A percentile compares a stretch with the other conserved stretches of the same genome.
Evolutionary conservation across 148 eudicot genomes (phyloP).

Genomic region (Gaultheria prostrata): DNA sequence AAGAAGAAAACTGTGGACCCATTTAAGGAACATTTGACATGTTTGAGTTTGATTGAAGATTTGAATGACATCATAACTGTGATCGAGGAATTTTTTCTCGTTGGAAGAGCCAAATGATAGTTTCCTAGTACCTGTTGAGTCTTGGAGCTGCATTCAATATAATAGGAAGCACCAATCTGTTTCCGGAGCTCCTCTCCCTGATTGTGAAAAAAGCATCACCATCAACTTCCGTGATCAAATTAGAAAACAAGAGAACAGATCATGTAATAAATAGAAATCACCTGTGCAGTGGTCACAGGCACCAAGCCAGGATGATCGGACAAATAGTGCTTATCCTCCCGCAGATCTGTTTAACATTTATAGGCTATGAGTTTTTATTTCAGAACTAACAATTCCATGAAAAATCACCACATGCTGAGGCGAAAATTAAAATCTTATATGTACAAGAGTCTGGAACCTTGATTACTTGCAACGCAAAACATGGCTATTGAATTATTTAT

Average conservation of each 20-base stretch:
- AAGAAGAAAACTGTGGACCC: not conserved
- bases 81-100: not conserved
- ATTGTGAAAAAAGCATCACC: slow-evolving; percentile 14
- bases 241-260: slow-evolving; percentile 8
- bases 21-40: not conserved
- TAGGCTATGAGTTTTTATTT: slow-evolving; percentile 10
- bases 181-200: slow-evolving; percentile 98
- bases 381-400: not conserved
- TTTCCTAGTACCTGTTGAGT: slow-evolving; percentile 79
- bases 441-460: not conserved
- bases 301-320: slow-evolving; percentile 97
- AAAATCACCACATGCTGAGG: not conserved
- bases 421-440: not conserved
- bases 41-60: not conserved
- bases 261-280: slow-evolving; percentile 15
- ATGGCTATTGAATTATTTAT: not conserved
- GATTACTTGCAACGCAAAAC: not conserved
- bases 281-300: slow-evolving; percentile 89
- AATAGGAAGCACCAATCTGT: slow-evolving; percentile 86
- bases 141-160: slow-evolving; percentile 96
- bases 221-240: slow-evolving; percentile 12
- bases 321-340: slow-evolving; percentile 89
- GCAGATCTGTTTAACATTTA: slow-evolving; percentile 56
- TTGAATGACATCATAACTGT: not conserved
- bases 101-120: not conserved